Evolutionary conservation across 139 green algal genomes (phyloP).

Genomic region (Picochlorum sp.): DNA sequence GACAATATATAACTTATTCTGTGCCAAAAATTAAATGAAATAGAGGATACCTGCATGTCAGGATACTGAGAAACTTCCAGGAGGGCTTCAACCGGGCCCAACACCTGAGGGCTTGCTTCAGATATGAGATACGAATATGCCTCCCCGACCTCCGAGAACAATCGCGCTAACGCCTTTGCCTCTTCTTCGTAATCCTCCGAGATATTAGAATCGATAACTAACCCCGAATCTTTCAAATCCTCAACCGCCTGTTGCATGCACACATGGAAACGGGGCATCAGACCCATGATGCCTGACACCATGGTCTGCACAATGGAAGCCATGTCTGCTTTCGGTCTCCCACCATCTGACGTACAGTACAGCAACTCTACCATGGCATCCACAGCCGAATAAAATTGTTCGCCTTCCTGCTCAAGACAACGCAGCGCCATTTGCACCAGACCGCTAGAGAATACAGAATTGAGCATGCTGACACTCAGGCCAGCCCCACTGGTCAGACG

Average conservation of each 20-base stretch:
- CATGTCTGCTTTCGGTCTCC: slow-evolving; percentile 31
- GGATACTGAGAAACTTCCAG: slow-evolving; percentile 74
- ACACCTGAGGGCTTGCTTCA: slow-evolving; percentile 7
- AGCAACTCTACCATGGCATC: slow-evolving; percentile 57
- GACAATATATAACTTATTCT: slow-evolving; percentile 38
- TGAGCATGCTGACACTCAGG: not conserved
- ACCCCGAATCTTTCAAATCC: slow-evolving; percentile 5
- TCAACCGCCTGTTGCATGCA: slow-evolving; percentile 25
- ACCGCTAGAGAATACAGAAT: slow-evolving; percentile 2
- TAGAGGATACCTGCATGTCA: slow-evolving; percentile 59
- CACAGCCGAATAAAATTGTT: slow-evolving; percentile 64
- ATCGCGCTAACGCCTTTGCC: slow-evolving; percentile 77
- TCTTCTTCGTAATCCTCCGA: slow-evolving; percentile 68
- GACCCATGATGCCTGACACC: slow-evolving; percentile 65
- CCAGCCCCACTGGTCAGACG: slow-evolving; percentile 46
- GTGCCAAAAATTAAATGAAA: slow-evolving; percentile 91
- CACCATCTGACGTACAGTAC: slow-evolving; percentile 15
- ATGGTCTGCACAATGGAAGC: slow-evolving; percentile 56
- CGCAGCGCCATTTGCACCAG: slow-evolving; percentile 33
- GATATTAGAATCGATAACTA: not conserved
- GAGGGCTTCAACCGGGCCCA: slow-evolving; percentile 68
- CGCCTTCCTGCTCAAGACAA: slow-evolving; percentile 32
- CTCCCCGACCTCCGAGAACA: slow-evolving; percentile 89
- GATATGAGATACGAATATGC: slow-evolving; percentile 68
- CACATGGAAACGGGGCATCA: slow-evolving; percentile 57